phyloP scores from a whole-genome alignment of 345 rosid genomes.

The Diplotaxis tenuifolia region DNA sequence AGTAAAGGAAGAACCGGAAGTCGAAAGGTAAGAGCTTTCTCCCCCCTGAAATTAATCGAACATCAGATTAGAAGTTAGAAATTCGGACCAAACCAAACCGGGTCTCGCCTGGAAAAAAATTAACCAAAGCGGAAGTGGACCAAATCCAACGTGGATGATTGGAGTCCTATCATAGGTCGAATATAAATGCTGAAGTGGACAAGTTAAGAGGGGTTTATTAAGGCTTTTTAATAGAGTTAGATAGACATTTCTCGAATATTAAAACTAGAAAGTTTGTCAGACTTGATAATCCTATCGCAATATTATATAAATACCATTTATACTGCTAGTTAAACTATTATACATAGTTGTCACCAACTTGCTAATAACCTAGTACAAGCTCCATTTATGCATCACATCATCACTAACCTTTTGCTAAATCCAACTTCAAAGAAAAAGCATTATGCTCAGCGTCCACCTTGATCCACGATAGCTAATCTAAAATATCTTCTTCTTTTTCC shows the following conservation, averaged over 20 bases:
- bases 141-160: no score
- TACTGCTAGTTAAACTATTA: background rate
- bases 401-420: constrained; percentile 9
- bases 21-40: no score
- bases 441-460: background rate
- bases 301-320: background rate
- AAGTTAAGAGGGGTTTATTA: no score
- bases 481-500: background rate
- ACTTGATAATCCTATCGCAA: background rate
- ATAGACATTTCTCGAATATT: constrained; percentile 13
- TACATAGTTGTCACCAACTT: constrained; percentile 18
- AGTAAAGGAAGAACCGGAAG: no score
- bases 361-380: constrained; percentile 35
- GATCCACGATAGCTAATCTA: constrained; percentile 12
- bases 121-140: no score
- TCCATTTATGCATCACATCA: constrained; percentile 25
- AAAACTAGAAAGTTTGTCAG: constrained; percentile 12
- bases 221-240: no score
- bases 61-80: no score
- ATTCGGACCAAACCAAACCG: no score
- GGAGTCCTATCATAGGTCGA: no score
- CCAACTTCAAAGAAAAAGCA: constrained; percentile 8
- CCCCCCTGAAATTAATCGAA: no score
- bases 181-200: no score
- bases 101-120: no score